Evolutionary conservation across 257 asterid genomes (phyloP), one percentile per base, ranked within the genome.

Genomic region (Solanum boliviense): DNA sequence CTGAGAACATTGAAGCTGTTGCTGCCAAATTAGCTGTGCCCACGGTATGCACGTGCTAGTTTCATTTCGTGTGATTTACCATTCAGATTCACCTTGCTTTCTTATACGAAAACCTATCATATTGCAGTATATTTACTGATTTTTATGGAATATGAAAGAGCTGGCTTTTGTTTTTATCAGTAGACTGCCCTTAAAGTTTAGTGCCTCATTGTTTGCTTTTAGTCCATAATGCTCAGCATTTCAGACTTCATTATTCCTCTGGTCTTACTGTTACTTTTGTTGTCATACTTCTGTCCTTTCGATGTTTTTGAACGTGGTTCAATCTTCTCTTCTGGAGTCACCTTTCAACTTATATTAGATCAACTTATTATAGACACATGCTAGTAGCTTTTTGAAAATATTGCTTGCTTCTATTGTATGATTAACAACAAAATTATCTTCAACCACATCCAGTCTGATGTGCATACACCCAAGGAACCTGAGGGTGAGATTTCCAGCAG

Each of bases 1-100:
- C 98, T 10, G 94, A 93, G 92, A 92, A 92, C 89, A 93, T 97
- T 87, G 99, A 97, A 93, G 94, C 91, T 31, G 78, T 95, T 92
- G 96, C 95, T 71, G 92, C 96, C 87, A 95, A 91, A 87, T 87
- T 95, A 87, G 96, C 88, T 56, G 90, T 84, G 83, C 84, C 90
- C 60, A 93, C 91, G 95, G 98, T 94, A 89, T 62, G 90, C 81
- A 2, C 3, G 21, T 15, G 84, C 25, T 79, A 44, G 25, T 44
- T 5, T 79, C 67, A 79, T 44, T 44, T 44, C 23, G 10, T 44
- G 67, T 44, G 27, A 79, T 25, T 79, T 79, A 44, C 34, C 65
- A 44, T 79, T 79, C 84, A 4, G 84, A 78, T 41, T 41, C 84
- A 44, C 84, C 25, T 79, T 25, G 65, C 65, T 41, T 79, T 41